A percentile compares a stretch with the other conserved stretches of the same genome.
Evolutionary conservation across 164 flowering plant genomes (phyloP).

Genomic region (Magnolia kwangsiensis): DNA sequence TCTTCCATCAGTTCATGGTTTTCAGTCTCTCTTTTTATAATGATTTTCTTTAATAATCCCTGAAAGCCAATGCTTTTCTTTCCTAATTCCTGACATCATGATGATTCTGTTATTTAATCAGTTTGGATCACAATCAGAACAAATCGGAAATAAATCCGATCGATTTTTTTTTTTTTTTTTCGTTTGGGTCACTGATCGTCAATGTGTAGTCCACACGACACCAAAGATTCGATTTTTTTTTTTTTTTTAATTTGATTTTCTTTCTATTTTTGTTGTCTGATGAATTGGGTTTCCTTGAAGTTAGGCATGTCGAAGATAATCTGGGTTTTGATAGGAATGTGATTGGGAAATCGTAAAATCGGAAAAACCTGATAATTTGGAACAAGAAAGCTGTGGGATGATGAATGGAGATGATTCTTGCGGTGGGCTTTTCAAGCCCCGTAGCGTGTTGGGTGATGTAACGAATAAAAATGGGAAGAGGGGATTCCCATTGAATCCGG

Average conservation of each 20-base stretch:
- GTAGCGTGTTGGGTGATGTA: constrained; percentile 48
- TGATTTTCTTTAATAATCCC: too few relatives aligned
- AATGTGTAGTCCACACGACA: background rate
- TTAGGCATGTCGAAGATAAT: background rate
- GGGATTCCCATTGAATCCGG: constrained; percentile 22
- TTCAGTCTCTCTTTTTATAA: too few relatives aligned
- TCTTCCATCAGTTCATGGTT: too few relatives aligned
- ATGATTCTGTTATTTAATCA: too few relatives aligned
- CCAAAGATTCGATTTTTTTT: background rate
- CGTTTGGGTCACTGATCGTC: background rate
- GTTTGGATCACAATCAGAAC: background rate
- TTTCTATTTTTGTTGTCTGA: background rate
- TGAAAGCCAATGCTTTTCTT: too few relatives aligned
- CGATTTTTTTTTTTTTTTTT: background rate
- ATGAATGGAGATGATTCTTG: constrained; percentile 16
- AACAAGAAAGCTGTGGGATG: background rate
- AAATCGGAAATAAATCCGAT: background rate
- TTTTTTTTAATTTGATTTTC: too few relatives aligned
- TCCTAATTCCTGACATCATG: too few relatives aligned
- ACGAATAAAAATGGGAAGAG: constrained; percentile 55
- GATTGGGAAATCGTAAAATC: background rate
- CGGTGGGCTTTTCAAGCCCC: constrained; percentile 19
- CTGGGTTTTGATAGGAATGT: background rate
- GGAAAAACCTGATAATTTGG: background rate
- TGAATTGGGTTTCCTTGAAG: background rate